Conservation (phyloP, 1,284 basidiomycete species). For the Cryptococcus maquisensis region DNA sequence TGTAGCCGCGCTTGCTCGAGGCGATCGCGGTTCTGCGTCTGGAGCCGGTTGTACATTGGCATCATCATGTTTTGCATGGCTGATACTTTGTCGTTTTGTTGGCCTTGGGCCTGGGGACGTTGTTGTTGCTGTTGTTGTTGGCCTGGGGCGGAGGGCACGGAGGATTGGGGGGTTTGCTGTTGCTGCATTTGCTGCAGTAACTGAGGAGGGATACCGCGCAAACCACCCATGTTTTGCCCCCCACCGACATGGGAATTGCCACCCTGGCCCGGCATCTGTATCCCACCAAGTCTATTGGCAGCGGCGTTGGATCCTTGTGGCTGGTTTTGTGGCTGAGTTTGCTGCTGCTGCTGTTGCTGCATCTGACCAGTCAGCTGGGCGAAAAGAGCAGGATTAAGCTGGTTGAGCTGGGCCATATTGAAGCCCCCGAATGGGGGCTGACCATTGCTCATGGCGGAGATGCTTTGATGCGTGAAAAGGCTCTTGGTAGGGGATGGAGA, state of each 20-base stretch:
- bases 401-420: constrained; percentile 10
- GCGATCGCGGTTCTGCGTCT: constrained; percentile 13
- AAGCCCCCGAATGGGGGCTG: not conserved
- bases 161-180: not conserved
- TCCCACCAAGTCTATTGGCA: not conserved
- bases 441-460: not conserved
- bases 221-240: not conserved
- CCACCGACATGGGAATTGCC: no score
- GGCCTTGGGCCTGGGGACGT: constrained; percentile 1
- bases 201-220: not conserved
- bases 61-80: constrained; percentile 16
- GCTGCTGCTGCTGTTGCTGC: not conserved
- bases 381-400: constrained; percentile 17
- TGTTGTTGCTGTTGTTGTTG: not conserved
- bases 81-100: constrained; percentile 1
- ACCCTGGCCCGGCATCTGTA: no score
- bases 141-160: no score
- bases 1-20: constrained; percentile 11
- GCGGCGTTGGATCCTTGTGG: not conserved
- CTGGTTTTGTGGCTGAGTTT: not conserved
- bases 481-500: not conserved
- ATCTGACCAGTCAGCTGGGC: constrained; percentile 9
- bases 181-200: constrained; percentile 1
- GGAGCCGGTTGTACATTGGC: constrained; percentile 15
- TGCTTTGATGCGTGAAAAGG: no score